Percentiles rank a stretch among this genome's conserved stretches.
These are phyloP conservation scores for Pyrrhoderma noxium DNA, from an alignment of 1,284 basidiomycete genomes.

Conservation along the genomic window DNA sequence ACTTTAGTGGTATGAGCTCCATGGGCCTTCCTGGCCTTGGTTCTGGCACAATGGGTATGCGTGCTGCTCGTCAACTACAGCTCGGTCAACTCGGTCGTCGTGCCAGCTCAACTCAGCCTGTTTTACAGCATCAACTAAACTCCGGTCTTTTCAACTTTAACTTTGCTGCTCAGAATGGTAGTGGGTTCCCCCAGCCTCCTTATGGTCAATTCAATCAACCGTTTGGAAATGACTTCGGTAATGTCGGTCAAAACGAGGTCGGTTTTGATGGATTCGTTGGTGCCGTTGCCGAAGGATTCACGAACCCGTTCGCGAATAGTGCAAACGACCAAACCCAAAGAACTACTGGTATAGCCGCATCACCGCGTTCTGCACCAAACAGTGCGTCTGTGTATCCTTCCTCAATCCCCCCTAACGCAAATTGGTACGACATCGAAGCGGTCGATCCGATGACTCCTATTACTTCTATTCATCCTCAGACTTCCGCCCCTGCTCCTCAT, in stretches of 20 bases:
- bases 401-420: conserved; percentile 8
- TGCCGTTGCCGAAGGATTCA: conserved; percentile 14
- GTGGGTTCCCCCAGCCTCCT: not conserved
- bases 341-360: not conserved
- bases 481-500: conserved; percentile 2
- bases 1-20: conserved; percentile 7
- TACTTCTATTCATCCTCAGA: not conserved
- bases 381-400: conserved; percentile 1
- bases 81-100: conserved; percentile 17
- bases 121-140: conserved; percentile 11
- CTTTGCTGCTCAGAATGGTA: not conserved
- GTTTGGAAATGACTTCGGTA: too few relatives aligned
- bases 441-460: conserved; percentile 14
- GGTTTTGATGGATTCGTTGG: conserved; percentile 4
- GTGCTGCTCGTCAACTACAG: conserved; percentile 12
- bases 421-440: conserved; percentile 11
- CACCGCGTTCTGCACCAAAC: not conserved
- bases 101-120: conserved; percentile 16
- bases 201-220: conserved; percentile 5
- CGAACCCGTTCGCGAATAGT: conserved; percentile 12
- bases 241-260: not conserved
- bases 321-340: not conserved
- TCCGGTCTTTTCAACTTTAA: conserved; percentile 8
- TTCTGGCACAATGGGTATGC: conserved; percentile 10
- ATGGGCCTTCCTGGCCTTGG: conserved; percentile 10